Evolutionary conservation across 176 grass and related monocot genomes (phyloP), one percentile per base, ranked within the genome.

Genomic region (Aegilops sharonensis): DNA sequence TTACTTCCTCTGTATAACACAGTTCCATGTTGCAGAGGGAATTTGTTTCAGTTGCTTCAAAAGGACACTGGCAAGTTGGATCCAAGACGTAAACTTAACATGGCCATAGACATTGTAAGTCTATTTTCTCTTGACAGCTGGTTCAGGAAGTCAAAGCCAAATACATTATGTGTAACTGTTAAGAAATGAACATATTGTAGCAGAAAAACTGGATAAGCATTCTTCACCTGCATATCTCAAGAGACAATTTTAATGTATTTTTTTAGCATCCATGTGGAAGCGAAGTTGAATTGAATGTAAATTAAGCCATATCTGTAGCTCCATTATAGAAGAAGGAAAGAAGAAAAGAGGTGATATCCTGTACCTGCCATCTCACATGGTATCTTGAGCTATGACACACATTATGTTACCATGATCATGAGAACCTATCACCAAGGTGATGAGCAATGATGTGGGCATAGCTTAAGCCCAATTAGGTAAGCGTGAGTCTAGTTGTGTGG

Each of bases 91-190:
- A 84, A 87, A 59, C 66, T 90, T 86, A 83, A 91, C 77, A 96
- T 96, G 94, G 97, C 94, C 75, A 84, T 96, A 61, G 97, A 99
- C 56, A 94, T 99, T 27, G 97, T 99, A 75, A 92, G 96, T 89
- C 76, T 32, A 47, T 50, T 71, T 84, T 87, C 64, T 90, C 66
- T 90, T 66, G 11, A 56, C 47, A 62, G 29, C n/a, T 77, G 6
- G 25, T 87, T 75, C 9, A 47, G 11, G 21, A 68, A 87, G 83
- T 79, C 89, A 36, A 35, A 60, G 31, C 21, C n/a, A 84, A 67
- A 74, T 79, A 34, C 60, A 25, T 61, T 30, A 1, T 62, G 15
- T 34, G 4, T 3, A 62, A 15, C 31, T 30, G 60, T 43, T 59
- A 15, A 71, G 9, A 18, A 31, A 39, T 80, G n/a, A 75, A 37